Conservation (phyloP, 129 eudicot genomes). For the Pulicaria dysenterica region DNA sequence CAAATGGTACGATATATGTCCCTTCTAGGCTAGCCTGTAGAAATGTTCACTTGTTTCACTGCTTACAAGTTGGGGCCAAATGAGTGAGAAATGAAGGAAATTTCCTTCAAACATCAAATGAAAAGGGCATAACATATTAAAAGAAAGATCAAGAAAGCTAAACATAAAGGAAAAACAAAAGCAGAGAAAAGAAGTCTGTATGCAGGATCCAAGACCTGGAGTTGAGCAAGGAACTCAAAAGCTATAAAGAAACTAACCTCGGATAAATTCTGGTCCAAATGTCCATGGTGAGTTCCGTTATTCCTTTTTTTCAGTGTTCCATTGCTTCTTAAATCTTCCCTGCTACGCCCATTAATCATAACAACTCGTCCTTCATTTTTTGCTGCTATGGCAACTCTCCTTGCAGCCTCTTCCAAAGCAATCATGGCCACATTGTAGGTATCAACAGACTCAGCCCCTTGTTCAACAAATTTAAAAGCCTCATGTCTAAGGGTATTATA, state of each 20-base stretch:
- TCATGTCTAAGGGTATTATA: conserved; percentile 55
- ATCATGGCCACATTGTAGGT: conserved; percentile 51
- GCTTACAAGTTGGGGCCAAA: conserved; percentile 9
- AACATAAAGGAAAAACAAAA: neutral
- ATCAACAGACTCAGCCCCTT: conserved; percentile 60
- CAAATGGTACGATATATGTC: conserved; percentile 3
- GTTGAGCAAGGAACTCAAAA: conserved; percentile 9
- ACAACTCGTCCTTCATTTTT: conserved; percentile 43
- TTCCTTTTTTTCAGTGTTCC: conserved; percentile 26
- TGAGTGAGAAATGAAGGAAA: neutral
- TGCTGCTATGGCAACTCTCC: conserved; percentile 47
- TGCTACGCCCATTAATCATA: conserved; percentile 38
- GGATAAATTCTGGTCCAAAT: conserved; percentile 38
- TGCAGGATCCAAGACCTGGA: conserved; percentile 1
- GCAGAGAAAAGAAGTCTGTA: neutral
- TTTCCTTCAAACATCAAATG: conserved; percentile 14
- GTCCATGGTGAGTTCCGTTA: conserved; percentile 27
- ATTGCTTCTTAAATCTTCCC: conserved; percentile 40
- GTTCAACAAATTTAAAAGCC: conserved; percentile 61
- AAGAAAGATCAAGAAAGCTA: neutral
- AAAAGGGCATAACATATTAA: conserved; percentile 11
- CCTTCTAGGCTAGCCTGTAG: conserved; percentile 18
- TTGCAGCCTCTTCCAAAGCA: conserved; percentile 61
- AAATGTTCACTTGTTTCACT: conserved; percentile 2
- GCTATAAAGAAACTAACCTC: conserved; percentile 43